These are phyloP conservation scores for Goffeauzyma gilvescens DNA, from an alignment of 768 basidiomycete genomes.

Conservation along the genomic window DNA sequence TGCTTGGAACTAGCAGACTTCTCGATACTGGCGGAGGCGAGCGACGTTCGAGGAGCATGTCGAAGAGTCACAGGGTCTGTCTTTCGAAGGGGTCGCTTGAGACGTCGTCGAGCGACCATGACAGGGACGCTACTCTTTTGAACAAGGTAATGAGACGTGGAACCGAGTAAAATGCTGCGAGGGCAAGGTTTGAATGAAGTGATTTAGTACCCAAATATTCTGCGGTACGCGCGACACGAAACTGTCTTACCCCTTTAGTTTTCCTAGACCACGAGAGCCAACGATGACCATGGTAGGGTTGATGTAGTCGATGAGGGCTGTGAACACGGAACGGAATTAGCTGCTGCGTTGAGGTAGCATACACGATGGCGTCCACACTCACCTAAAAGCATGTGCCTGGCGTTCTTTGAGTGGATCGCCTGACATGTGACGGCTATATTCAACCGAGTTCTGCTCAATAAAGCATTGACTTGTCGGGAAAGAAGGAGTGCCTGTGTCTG, in stretches of 20 bases:
- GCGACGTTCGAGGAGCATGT: constrained; percentile 61
- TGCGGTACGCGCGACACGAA: background rate
- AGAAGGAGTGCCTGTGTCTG: constrained; percentile 77
- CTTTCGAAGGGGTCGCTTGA: constrained; percentile 60
- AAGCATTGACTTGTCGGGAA: constrained; percentile 65
- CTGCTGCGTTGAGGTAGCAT: background rate
- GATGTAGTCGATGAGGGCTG: constrained; percentile 60
- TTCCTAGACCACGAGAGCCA: constrained; percentile 73
- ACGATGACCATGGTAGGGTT: constrained; percentile 86
- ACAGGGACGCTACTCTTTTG: constrained; percentile 87
- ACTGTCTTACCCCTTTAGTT: constrained; percentile 60
- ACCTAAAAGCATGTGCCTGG: constrained; percentile 72
- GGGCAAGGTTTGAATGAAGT: background rate
- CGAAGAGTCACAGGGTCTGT: constrained; percentile 40
- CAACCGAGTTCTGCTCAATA: constrained; percentile 75
- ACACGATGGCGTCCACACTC: constrained; percentile 12
- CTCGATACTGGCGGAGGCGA: constrained; percentile 70
- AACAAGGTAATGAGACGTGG: constrained; percentile 64
- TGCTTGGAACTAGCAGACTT: constrained; percentile 60
- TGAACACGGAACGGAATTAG: background rate
- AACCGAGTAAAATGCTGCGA: constrained; percentile 68
- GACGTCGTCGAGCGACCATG: constrained; percentile 82
- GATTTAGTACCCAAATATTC: too few species aligned
- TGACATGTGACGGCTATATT: constrained; percentile 78
- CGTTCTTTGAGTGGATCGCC: constrained; percentile 93